Evolutionary conservation across 495 filamentous ascomycete species (phyloP).

Genomic region (Talaromyces borbonicus): DNA sequence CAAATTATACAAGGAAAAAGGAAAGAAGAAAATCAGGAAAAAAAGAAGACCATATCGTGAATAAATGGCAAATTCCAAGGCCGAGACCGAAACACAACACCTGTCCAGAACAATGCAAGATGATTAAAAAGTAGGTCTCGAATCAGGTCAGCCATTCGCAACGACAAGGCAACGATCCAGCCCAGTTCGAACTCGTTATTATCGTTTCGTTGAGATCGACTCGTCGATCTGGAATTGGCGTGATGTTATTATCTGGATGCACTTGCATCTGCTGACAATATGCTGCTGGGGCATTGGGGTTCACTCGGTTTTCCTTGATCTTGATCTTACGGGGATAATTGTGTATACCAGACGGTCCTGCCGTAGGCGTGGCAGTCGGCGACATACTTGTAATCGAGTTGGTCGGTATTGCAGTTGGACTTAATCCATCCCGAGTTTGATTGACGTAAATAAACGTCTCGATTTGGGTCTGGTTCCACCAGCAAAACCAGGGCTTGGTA

Average conservation of each 20-base stretch:
- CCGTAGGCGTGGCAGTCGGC: slow-evolving; percentile 1
- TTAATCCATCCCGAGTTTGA: slow-evolving; percentile 30
- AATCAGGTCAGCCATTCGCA: slow-evolving; percentile 30
- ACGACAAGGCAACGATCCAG: slow-evolving; percentile 25
- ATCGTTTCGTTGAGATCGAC: background rate
- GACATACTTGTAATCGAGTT: background rate
- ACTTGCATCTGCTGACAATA: slow-evolving; percentile 69
- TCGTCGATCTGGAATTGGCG: background rate
- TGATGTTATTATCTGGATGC: slow-evolving; percentile 35
- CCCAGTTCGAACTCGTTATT: background rate
- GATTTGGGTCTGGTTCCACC: slow-evolving; percentile 73
- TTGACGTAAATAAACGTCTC: slow-evolving; percentile 75
- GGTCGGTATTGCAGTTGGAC: slow-evolving; percentile 12
- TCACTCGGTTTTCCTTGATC: slow-evolving; percentile 63
- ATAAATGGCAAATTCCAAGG: background rate
- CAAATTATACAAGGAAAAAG: too few species aligned
- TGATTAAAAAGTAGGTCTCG: slow-evolving; percentile 17
- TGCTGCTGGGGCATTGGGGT: slow-evolving; percentile 28
- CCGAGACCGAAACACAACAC: background rate
- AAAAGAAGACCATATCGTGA: background rate
- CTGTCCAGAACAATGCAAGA: background rate
- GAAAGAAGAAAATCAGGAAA: slow-evolving; percentile 1
- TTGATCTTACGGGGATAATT: slow-evolving; percentile 67
- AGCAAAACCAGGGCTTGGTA: slow-evolving; percentile 78
- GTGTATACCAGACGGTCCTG: background rate